Base-by-base conservation (phyloP, 352 stramenopile species). In the Aphanomyces cochlioides region DNA sequence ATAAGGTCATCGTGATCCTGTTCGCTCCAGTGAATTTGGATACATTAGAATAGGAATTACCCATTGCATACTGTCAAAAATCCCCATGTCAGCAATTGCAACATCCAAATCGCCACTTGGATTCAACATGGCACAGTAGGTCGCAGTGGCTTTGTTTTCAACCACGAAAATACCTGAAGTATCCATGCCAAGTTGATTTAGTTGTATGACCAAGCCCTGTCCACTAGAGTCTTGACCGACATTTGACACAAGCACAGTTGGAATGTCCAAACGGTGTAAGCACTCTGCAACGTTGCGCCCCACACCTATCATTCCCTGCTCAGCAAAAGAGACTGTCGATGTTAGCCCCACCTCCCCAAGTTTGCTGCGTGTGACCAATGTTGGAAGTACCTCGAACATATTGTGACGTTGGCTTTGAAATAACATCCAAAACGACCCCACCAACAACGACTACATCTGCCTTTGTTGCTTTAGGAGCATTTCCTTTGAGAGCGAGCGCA, bases 251-350 rank as follows among this genome's bases (percentile, higher is more conserved):
- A 97, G 81, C 45, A 93, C 58, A 58, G 85, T 85, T 47, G 84
- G 71, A 17, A 82, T 39, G 0, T 77, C 76, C 0, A 97, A 79
- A 8, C 89, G 83, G 48, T 90, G 80, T 13, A 97, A 74, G 57
- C 82, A 93, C 73, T 98, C 90, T 43, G 90, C 89, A 57, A 98
- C 94, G 77, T 98, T 98, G 4, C 90, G 80, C n/a, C 87, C 92
- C n/a, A 98, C 92, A 64, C 92, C 92, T 93, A 61, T 28, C n/a
- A 56, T 37, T 43, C 17, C n/a, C 8, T 3, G 39, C 57, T n/a
- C 34, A 47, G 79, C 41, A 63, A 61, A 72, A n/a, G 10, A 72
- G 39, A 3, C 39, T 41, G 21, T 3, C 17, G 47, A 53, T n/a
- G 19, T 17, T 10, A 15, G 37, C 12, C 47, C 45, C 47, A 86